phyloP scores from a whole-genome alignment of 805 yeast genomes.

The Nakazawaea wyomingensis region DNA sequence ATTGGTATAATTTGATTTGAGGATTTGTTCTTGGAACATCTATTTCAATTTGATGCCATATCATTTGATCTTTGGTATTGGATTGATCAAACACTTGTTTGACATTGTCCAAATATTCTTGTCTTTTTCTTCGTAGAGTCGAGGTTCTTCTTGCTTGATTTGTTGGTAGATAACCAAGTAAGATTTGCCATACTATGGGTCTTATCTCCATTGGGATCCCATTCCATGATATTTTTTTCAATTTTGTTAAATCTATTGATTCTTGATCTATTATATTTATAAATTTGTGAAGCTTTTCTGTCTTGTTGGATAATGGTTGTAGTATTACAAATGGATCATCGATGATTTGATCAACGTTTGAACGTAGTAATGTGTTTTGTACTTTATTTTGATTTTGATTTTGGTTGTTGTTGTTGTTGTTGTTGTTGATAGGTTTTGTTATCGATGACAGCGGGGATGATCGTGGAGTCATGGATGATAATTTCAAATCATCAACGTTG shows the following conservation, averaged over 20 bases:
- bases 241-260: conserved; percentile 61
- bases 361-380: conserved; percentile 14
- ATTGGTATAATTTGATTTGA: conserved; percentile 65
- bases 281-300: conserved; percentile 62
- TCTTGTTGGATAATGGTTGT: conserved; percentile 33
- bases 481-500: conserved; percentile 7
- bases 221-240: conserved; percentile 85
- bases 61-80: conserved; percentile 53
- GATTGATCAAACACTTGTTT: conserved; percentile 49
- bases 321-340: conserved; percentile 36
- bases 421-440: conserved; percentile 11
- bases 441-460: conserved; percentile 17
- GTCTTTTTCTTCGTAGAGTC: conserved; percentile 71
- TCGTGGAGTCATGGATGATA: conserved; percentile 19
- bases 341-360: conserved; percentile 31
- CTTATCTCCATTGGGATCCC: conserved; percentile 83
- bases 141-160: conserved; percentile 70
- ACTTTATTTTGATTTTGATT: conserved; percentile 18
- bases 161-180: conserved; percentile 87
- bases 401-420: not conserved
- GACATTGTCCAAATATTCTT: conserved; percentile 78
- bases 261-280: conserved; percentile 50
- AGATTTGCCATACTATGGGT: conserved; percentile 82
- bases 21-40: conserved; percentile 96
- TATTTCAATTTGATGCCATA: conserved; percentile 94